Conservation (phyloP, 305 asterid genomes). For the Ajuga reptans region DNA sequence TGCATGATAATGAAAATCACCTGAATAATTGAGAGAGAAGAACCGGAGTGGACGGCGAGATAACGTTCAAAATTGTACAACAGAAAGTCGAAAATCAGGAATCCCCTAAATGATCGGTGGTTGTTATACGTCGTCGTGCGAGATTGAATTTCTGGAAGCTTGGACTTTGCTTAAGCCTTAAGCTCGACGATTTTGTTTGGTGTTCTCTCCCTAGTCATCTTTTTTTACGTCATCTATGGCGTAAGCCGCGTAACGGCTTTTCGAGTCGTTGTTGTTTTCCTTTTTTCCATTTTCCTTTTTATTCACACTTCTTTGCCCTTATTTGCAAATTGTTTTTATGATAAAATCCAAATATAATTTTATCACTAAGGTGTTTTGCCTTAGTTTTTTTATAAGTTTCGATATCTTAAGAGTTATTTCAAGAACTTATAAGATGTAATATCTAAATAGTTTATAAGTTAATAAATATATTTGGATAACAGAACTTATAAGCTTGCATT, state of each 20-base stretch:
- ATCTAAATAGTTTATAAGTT: too few relatives aligned
- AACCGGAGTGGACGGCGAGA: slow-evolving; percentile 18
- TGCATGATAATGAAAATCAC: slow-evolving; percentile 14
- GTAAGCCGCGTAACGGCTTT: slow-evolving; percentile 9
- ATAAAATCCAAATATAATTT: too few relatives aligned
- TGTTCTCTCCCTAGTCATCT: neutral
- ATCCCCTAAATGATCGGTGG: slow-evolving; percentile 28
- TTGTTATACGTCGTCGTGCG: slow-evolving; percentile 22
- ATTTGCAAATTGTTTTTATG: neutral
- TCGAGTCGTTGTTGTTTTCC: neutral
- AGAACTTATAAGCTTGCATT: too few relatives aligned
- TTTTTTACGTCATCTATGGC: slow-evolving; percentile 11
- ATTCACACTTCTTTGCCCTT: too few relatives aligned
- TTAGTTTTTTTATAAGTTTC: too few relatives aligned
- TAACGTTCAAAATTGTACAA: slow-evolving; percentile 11
- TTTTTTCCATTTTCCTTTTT: neutral
- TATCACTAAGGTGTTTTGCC: too few relatives aligned
- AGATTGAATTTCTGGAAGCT: neutral
- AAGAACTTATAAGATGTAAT: too few relatives aligned
- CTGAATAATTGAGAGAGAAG: slow-evolving; percentile 22
- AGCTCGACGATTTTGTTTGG: slow-evolving; percentile 21
- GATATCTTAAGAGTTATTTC: too few relatives aligned
- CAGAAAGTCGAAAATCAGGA: neutral
- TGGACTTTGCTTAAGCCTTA: slow-evolving; percentile 19
- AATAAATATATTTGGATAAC: too few relatives aligned